Percentiles rank a stretch among this genome's conserved stretches.
Evolutionary conservation across 1,284 basidiomycete genomes (phyloP).

Genomic region (Ganoderma resinaceum): DNA sequence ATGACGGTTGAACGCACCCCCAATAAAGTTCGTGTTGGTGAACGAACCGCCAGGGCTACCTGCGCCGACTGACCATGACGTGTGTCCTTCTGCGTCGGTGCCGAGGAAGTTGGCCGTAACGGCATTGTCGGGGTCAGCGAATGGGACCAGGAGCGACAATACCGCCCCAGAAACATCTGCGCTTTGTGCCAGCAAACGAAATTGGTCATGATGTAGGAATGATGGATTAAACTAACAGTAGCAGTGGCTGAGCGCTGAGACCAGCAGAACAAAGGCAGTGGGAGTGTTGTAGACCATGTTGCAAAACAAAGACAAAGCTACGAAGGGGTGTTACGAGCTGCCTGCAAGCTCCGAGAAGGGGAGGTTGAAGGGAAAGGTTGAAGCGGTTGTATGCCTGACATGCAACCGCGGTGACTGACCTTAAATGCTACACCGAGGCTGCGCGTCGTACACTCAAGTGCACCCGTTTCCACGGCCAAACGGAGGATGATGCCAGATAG

Average conservation of each 20-base stretch:
- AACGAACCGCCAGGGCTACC: not conserved
- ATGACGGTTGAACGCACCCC: not conserved
- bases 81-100: not conserved
- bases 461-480: not conserved
- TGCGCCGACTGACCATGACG: not conserved
- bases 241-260: not conserved
- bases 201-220: not conserved
- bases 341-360: not conserved
- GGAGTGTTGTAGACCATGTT: not conserved
- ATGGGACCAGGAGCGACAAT: not conserved
- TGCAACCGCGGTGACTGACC: not conserved
- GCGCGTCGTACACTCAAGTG: not conserved
- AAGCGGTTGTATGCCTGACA: not conserved
- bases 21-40: not conserved
- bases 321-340: not conserved
- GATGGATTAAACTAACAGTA: not conserved
- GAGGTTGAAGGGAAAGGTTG: not conserved
- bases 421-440: not conserved
- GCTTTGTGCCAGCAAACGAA: not conserved
- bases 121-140: not conserved
- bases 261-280: not conserved
- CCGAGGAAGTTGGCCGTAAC: not conserved
- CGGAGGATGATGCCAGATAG: not conserved
- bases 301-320: not conserved
- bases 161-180: not conserved